Base-by-base conservation (phyloP, 768 basidiomycete genomes). In the Boletus rufocinnamomeus region DNA sequence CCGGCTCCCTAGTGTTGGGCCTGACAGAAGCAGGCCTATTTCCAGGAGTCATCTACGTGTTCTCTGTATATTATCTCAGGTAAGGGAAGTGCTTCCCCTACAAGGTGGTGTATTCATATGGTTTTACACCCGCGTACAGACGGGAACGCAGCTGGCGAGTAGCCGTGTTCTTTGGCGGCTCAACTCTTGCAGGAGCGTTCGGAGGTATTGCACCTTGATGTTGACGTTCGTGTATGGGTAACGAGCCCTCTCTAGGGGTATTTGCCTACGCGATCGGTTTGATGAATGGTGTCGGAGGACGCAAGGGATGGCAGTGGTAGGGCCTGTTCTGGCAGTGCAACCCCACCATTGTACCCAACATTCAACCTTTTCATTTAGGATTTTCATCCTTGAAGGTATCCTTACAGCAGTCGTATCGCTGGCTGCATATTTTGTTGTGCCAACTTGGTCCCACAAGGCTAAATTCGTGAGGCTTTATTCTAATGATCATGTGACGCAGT, bases 181-280 rank as follows among this genome's bases (percentile, higher is more conserved):
- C 84, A 6, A 81, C 84, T 7, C 72, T 86, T 23, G 82, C 85
- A 8, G 85, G 86, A 30, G 85, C 86, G 2, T 87, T 88, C 60
- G 84, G 84, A 60, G 82, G 84, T 76, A 67, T 23, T 7, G 17
- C 23, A 59, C 16, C 7, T 40, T 46, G 32, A 19, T 40, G n/a
- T 48, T 49, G 28, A 50, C 19, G 11, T 21, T 10, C 3, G 7
- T 38, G 25, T 5, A 9, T 30, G 34, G 1, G 11, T 47, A 25
- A 61, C 13, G 27, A 52, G 9, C 48, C 25, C 21, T 59, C 35
- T 43, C 30, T 56, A 81, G 83, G 84, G 34, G 79, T 86, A 54
- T 75, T 86, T 9, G 85, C 85, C 8, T 86, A 79, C 62, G 77
- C 66, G 1, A 82, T 87, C 49, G 83, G 82, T 14, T 79, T 83